Evolutionary conservation across 371 early-diverging fungal species (phyloP), one percentile per base, ranked within the genome.

Genomic region (Fennellomyces sp.): DNA sequence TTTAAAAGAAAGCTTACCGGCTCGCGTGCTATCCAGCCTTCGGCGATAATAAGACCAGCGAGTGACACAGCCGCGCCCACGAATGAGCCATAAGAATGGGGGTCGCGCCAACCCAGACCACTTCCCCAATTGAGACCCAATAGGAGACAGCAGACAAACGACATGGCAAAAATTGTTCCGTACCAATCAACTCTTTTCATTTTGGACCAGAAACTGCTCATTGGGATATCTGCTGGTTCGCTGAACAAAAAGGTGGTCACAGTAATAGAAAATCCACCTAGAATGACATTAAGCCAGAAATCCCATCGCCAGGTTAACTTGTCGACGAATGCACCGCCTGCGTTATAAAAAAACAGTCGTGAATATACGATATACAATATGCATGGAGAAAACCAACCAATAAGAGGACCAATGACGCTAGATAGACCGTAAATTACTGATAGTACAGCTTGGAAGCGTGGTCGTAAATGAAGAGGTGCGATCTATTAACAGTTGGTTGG

Each of bases 271-370:
- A 89, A 58, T 4, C 69, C 83, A 15, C 87, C 79, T n/a, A 94
- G 38, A n/a, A 91, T 91, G 17, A 92, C 68, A 67, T 92, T 92
- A 58, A 92, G 75, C 81, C 78, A 84, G 58, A 89, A 90, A 30
- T 84, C 86, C 88, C 88, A 91, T 11, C 88, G 83, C 92, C 91
- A 92, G 1, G 70, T 72, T 33, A 83, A 74, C 35, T 82, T 60
- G 53, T 84, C 84, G 0, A 80, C 78, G 41, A 94, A 88, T 2
- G 84, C 85, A 28, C 93, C 94, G 39, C 92, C 93, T 64, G 86
- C 29, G 15, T 7, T 30, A 85, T 42, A 19, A 36, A 68, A 53
- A 28, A n/a, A n/a, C n/a, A n/a, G 45, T 25, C 17, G 2, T 21
- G 12, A 0, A 13, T 2, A 42, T 42, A 25, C 12, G 41, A 0